A percentile compares a stretch with the other conserved stretches of the same genome.
These are phyloP conservation scores for Diplodia mutila DNA, from an alignment of 2,329 filamentous ascomycete genomes.

Conservation along the genomic window DNA sequence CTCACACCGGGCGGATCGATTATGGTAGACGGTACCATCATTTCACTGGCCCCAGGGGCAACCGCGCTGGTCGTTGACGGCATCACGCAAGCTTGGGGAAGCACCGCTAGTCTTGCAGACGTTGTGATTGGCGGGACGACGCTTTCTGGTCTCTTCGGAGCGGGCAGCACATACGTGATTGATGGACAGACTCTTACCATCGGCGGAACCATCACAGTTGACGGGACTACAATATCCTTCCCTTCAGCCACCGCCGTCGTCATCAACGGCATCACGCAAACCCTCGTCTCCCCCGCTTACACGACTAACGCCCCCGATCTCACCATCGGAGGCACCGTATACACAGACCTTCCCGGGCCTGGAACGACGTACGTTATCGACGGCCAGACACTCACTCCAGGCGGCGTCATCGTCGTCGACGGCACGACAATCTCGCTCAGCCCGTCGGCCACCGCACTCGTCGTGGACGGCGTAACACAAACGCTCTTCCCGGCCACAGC, in stretches of 20 bases:
- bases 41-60: constrained; percentile 32
- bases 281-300: constrained; percentile 35
- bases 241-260: constrained; percentile 38
- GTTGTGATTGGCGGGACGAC: constrained; percentile 41
- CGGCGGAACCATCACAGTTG: constrained; percentile 40
- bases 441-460: constrained; percentile 23
- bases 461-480: constrained; percentile 26
- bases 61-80: constrained; percentile 40
- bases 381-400: constrained; percentile 44
- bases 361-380: constrained; percentile 41
- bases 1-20: constrained; percentile 34
- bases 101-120: constrained; percentile 35
- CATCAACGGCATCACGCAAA: constrained; percentile 35
- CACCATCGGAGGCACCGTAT: constrained; percentile 36
- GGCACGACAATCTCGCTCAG: constrained; percentile 39
- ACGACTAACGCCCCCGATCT: constrained; percentile 36
- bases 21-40: constrained; percentile 30
- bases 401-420: constrained; percentile 37
- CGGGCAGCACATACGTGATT: constrained; percentile 39
- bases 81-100: constrained; percentile 28
- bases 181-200: constrained; percentile 45
- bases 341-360: constrained; percentile 36
- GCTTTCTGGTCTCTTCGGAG: constrained; percentile 10
- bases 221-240: constrained; percentile 41
- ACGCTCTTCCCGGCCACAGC: constrained; percentile 13